Evolutionary conservation across 1,139 yeast genomes (phyloP), one percentile per base, ranked within the genome.

Genomic region (Diutina ranongensis): DNA sequence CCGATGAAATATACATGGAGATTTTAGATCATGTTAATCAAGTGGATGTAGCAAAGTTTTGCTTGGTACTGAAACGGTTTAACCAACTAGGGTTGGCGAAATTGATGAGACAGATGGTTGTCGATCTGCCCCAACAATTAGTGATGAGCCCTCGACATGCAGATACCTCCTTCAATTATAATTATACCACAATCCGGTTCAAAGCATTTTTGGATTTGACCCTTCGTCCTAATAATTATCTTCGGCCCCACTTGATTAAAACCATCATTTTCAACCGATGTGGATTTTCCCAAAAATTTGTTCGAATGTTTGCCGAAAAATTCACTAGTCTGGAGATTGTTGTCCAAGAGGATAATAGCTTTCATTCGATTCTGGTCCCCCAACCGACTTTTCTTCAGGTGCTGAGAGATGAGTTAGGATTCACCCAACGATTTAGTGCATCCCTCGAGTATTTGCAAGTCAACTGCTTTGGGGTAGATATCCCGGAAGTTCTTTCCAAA

Each of bases 401-500:
- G 3, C 16, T n/a, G 19, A 19, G 31, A 4, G 31, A 25, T 12
- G 31, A 38, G 15, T 15, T 25, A 13, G 19, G n/a, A 13, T 8
- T 13, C 13, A 20, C 22, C 19, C 31, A 38, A 10, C 20, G 28
- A 10, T 38, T 38, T 10, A 15, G 28, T 13, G 21, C 22, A n/a
- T 13, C 31, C 13, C 28, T 38, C 13, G 21, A 38, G 20, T 38
- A 38, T 5, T 20, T 38, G 9, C 42, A 38, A 16, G 20, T 38
- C 5, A 25, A 38, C 12, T 38, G 42, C 16, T 38, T 38, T 38
- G 42, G 42, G 19, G 42, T 38, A 4, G 20, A 38, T 15, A 38
- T 38, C 19, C 42, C 42, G 7, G 42, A 38, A 7, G 3, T 38
- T 9, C 18, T 38, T 8, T 16, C 19, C 3, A 25, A n/a, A 1